These are phyloP conservation scores for Alliaria petiolata DNA, from an alignment of 345 rosid genomes.

Conservation along the genomic window DNA sequence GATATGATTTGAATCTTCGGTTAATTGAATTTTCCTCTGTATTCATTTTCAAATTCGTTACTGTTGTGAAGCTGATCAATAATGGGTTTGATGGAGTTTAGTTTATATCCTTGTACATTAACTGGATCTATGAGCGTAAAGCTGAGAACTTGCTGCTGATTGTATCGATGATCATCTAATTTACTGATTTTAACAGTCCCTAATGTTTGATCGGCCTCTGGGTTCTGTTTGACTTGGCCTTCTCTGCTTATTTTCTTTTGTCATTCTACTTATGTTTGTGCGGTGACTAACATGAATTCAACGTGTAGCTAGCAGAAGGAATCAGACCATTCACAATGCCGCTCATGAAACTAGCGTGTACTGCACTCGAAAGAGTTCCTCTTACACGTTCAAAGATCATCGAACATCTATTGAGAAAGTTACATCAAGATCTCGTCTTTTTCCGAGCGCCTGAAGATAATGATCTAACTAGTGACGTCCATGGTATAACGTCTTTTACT, in stretches of 20 bases:
- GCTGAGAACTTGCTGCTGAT: neutral
- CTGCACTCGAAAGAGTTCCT: slow-evolving; percentile 94
- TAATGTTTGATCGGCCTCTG: neutral
- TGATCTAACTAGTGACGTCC: slow-evolving; percentile 49
- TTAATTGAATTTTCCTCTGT: no score
- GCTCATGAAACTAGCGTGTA: slow-evolving; percentile 91
- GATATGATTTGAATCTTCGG: no score
- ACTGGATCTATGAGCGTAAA: neutral
- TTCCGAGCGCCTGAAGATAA: slow-evolving; percentile 78
- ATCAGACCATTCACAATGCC: slow-evolving; percentile 98
- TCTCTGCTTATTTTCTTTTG: neutral
- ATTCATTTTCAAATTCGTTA: no score
- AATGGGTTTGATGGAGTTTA: neutral
- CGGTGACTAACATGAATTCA: slow-evolving; percentile 11
- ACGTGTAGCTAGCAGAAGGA: slow-evolving; percentile 80
- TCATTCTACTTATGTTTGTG: neutral
- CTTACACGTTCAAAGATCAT: slow-evolving; percentile 67
- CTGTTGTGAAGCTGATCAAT: no score
- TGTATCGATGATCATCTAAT: neutral
- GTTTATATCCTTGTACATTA: neutral
- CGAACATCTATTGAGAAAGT: slow-evolving; percentile 56
- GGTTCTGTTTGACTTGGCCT: slow-evolving; percentile 1
- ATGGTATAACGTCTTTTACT: slow-evolving; percentile 41
- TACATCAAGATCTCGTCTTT: slow-evolving; percentile 83
- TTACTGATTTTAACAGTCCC: neutral